Conservation (phyloP, 2,329 filamentous ascomycete genomes). For the Fusarium pilosicola region DNA sequence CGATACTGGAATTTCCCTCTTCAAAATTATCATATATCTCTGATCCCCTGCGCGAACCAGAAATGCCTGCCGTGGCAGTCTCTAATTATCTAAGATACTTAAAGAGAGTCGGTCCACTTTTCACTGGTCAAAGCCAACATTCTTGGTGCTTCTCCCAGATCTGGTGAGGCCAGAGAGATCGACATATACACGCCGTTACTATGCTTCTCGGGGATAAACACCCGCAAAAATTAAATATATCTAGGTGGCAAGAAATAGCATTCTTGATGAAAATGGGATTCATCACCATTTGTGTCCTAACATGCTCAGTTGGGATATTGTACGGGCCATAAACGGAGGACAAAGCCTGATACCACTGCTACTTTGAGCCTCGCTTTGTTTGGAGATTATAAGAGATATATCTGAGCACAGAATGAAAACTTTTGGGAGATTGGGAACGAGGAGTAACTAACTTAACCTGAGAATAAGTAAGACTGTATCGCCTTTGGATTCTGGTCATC, state of each 20-base stretch:
- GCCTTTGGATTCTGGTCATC: not conserved
- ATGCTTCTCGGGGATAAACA: not conserved
- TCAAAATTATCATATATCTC: not conserved
- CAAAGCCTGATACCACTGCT: not conserved
- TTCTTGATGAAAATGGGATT: not conserved
- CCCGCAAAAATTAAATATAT: not conserved
- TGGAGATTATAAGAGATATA: not conserved
- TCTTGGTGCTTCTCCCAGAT: not conserved
- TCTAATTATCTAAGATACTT: not conserved
- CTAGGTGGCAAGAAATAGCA: accelerated
- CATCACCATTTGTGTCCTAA: no score
- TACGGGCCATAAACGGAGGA: not conserved
- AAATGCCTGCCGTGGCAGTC: not conserved
- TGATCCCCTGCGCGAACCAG: no score
- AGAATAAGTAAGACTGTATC: not conserved
- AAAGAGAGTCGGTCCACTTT: not conserved
- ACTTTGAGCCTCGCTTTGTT: not conserved
- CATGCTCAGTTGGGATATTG: not conserved
- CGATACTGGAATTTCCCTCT: not conserved
- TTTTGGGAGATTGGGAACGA: not conserved
- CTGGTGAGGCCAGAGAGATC: not conserved
- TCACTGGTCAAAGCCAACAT: not conserved
- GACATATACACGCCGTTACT: not conserved
- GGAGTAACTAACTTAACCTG: not conserved
- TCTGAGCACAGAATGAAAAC: not conserved